Conservation (phyloP, 768 basidiomycete genomes). For the Pisolithus albus region DNA sequence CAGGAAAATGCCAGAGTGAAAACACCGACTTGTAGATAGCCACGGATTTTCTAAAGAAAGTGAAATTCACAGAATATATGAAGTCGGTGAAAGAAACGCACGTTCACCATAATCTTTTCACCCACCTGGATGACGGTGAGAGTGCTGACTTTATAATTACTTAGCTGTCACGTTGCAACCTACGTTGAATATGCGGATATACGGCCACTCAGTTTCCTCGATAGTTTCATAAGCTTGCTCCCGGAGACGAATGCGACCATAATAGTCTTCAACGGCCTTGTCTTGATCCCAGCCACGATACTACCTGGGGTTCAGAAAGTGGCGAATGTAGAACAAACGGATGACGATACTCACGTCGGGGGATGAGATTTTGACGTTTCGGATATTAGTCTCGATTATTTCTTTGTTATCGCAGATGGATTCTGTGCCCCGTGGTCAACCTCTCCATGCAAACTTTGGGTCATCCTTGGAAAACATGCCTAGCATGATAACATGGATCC, state of each 20-base stretch:
- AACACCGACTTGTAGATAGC: constrained; percentile 71
- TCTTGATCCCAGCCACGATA: constrained; percentile 93
- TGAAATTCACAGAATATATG: not conserved
- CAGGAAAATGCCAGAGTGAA: not conserved
- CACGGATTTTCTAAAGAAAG: constrained; percentile 61
- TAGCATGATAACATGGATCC: constrained; percentile 90
- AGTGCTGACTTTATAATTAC: not conserved
- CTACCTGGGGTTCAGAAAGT: constrained; percentile 33
- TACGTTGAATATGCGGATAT: constrained; percentile 90
- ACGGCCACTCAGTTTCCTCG: constrained; percentile 87
- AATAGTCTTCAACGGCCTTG: constrained; percentile 88
- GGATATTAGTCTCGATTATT: constrained; percentile 89
- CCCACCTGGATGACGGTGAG: constrained; percentile 54
- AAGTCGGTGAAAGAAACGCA: constrained; percentile 28
- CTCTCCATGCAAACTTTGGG: not conserved
- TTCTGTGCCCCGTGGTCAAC: constrained; percentile 43
- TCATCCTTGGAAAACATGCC: constrained; percentile 41
- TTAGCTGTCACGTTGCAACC: constrained; percentile 10
- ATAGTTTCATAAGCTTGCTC: constrained; percentile 88
- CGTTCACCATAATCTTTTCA: constrained; percentile 94
- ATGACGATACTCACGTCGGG: constrained; percentile 67
- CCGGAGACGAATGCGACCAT: constrained; percentile 78
- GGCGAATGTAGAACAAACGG: not conserved
- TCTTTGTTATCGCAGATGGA: constrained; percentile 87
- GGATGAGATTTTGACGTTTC: constrained; percentile 96